These are phyloP conservation scores for Suhomyces chickasaworum DNA, from an alignment of 1,139 yeast species.

Conservation along the genomic window DNA sequence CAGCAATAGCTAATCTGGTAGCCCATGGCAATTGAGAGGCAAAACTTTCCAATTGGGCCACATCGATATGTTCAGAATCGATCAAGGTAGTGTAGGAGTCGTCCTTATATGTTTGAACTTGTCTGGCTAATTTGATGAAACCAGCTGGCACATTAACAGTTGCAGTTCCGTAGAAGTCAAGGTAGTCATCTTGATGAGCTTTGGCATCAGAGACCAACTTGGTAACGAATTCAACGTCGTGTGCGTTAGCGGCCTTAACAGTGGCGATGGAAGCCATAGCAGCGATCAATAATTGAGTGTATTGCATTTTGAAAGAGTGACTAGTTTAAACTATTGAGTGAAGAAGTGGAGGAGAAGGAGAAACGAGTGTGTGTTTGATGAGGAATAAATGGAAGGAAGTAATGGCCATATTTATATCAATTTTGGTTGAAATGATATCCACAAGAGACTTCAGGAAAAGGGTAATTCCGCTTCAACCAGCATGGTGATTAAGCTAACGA, in stretches of 20 bases:
- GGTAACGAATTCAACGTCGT: constrained; percentile 34
- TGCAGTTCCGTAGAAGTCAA: constrained; percentile 28
- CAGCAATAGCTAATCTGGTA: constrained; percentile 26
- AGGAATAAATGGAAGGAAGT: constrained; percentile 4
- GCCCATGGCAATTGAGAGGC: constrained; percentile 49
- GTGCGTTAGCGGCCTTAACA: constrained; percentile 18
- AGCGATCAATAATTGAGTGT: constrained; percentile 11
- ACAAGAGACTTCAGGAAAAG: neutral
- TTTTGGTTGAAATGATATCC: neutral
- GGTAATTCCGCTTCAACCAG: neutral
- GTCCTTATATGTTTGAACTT: constrained; percentile 40
- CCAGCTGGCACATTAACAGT: constrained; percentile 26
- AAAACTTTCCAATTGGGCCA: constrained; percentile 31
- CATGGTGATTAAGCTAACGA: neutral
- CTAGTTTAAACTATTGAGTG: constrained; percentile 1
- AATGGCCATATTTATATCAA: constrained; percentile 1
- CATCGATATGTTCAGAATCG: constrained; percentile 19
- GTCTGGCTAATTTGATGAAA: constrained; percentile 27
- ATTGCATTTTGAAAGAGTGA: constrained; percentile 14
- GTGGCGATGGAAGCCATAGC: constrained; percentile 10
- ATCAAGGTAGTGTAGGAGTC: constrained; percentile 43
- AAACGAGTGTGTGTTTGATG: constrained; percentile 4
- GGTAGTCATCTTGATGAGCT: constrained; percentile 25
- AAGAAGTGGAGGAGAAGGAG: neutral
- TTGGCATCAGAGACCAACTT: constrained; percentile 31